These are phyloP conservation scores for Triglochin maritima DNA, from an alignment of 106 monocot species.

Conservation along the genomic window DNA sequence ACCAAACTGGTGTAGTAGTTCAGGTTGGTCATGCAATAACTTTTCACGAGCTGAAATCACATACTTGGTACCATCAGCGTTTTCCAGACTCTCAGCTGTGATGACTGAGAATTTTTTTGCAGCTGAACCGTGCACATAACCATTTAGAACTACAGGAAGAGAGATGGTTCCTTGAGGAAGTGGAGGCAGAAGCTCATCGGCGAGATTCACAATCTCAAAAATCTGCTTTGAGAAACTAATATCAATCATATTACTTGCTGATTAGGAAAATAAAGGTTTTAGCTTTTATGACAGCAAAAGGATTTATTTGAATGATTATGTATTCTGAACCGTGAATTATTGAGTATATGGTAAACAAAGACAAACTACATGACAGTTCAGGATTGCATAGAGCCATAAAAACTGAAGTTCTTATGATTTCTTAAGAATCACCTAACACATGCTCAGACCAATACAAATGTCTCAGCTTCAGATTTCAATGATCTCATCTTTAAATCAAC, in stretches of 20 bases:
- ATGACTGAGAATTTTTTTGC: constrained; percentile 37
- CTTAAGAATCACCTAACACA: too few species aligned
- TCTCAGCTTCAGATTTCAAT: too few species aligned
- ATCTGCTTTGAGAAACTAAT: constrained; percentile 29
- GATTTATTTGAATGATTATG: too few species aligned
- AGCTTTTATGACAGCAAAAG: background rate
- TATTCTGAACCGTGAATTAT: too few species aligned
- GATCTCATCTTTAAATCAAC: too few species aligned
- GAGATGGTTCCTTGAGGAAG: constrained; percentile 89
- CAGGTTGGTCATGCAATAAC: constrained; percentile 84
- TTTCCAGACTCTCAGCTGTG: constrained; percentile 29
- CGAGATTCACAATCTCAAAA: constrained; percentile 92
- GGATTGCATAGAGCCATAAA: too few species aligned
- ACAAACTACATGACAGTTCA: too few species aligned
- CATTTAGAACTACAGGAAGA: constrained; percentile 51
- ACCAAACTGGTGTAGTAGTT: constrained; percentile 90
- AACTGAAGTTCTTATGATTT: too few species aligned
- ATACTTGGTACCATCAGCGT: constrained; percentile 30
- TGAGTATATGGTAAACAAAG: too few species aligned
- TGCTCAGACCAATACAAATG: too few species aligned
- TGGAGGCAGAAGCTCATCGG: constrained; percentile 88
- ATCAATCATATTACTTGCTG: background rate
- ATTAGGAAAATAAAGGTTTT: background rate
- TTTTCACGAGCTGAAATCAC: constrained; percentile 77
- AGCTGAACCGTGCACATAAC: constrained; percentile 53